A percentile compares a stretch with the other conserved stretches of the same genome.
Evolutionary conservation across 306 rosid genomes (phyloP).

Genomic region (Lathyrus oleraceus): DNA sequence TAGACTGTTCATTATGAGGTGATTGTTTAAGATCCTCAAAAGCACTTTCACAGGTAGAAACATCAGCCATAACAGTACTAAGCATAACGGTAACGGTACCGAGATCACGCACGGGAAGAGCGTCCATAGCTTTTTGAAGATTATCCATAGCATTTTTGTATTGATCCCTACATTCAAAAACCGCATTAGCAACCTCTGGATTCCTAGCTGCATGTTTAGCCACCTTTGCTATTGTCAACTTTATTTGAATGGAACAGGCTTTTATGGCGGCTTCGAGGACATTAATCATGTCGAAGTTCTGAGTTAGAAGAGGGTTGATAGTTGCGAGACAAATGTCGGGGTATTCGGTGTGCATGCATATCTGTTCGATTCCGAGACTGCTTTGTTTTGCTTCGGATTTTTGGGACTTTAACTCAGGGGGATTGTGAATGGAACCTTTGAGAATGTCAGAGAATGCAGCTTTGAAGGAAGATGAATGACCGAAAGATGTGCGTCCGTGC

Average conservation of each 20-base stretch:
- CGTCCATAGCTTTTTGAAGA: neutral
- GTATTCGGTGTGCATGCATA: constrained; percentile 34
- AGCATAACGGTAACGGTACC: constrained; percentile 33
- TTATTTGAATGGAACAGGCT: constrained; percentile 7
- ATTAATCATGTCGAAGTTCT: neutral
- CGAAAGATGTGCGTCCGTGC: neutral
- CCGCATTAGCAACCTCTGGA: neutral
- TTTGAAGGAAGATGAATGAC: neutral
- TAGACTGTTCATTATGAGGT: neutral
- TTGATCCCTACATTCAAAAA: constrained; percentile 20
- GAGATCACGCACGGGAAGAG: neutral
- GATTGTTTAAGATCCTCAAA: neutral
- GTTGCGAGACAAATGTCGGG: constrained; percentile 21
- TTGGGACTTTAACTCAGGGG: neutral
- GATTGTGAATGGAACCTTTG: neutral
- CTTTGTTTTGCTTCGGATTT: neutral
- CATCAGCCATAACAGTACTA: constrained; percentile 37
- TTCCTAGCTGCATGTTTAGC: neutral
- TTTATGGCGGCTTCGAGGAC: constrained; percentile 28
- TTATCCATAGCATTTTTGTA: neutral
- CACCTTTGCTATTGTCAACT: neutral
- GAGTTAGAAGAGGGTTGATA: neutral
- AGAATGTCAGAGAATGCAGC: constrained; percentile 14
- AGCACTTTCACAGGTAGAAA: constrained; percentile 32
- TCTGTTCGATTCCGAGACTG: neutral